A percentile compares a stretch with the other conserved stretches of the same genome.
Evolutionary conservation across 1,139 yeast genomes (phyloP).

Genomic region (Sporopachydermia cereana): DNA sequence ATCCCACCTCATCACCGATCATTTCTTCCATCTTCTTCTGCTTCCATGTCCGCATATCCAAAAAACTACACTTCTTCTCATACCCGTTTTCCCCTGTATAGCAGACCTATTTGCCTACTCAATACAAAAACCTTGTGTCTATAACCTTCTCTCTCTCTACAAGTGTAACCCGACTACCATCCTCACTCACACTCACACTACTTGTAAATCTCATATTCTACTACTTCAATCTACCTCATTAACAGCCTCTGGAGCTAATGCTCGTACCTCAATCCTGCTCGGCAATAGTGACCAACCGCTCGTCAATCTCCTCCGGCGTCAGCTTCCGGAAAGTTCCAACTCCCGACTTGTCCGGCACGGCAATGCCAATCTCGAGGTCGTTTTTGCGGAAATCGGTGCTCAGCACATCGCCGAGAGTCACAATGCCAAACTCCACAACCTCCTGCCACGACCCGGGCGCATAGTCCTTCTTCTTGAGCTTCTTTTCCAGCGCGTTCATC

Average conservation of each 20-base stretch:
- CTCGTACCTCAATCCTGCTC: conserved; percentile 79
- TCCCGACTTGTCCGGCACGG: conserved; percentile 43
- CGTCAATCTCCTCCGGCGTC: conserved; percentile 82
- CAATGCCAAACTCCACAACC: conserved; percentile 83
- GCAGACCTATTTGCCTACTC: too few species aligned
- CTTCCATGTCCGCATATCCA: not conserved
- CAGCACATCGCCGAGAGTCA: conserved; percentile 71
- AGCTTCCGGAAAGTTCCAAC: conserved; percentile 44
- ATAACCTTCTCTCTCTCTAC: not conserved
- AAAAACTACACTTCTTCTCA: too few species aligned
- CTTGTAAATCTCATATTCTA: not conserved
- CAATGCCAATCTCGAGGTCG: conserved; percentile 89
- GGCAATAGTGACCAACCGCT: conserved; percentile 84
- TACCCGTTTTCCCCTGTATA: too few species aligned
- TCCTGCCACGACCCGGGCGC: conserved; percentile 81
- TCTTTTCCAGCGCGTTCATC: conserved; percentile 81
- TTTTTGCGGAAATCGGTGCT: conserved; percentile 90
- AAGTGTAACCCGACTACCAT: not conserved
- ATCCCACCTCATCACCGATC: not conserved
- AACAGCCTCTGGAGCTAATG: too few species aligned
- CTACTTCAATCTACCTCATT: not conserved
- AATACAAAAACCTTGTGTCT: too few species aligned
- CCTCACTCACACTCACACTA: not conserved
- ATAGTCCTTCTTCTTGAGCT: conserved; percentile 62
- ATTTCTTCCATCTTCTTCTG: not conserved